Evolutionary conservation across 208 protist genomes (phyloP).

Genomic region (Leishmania lainsoni): DNA sequence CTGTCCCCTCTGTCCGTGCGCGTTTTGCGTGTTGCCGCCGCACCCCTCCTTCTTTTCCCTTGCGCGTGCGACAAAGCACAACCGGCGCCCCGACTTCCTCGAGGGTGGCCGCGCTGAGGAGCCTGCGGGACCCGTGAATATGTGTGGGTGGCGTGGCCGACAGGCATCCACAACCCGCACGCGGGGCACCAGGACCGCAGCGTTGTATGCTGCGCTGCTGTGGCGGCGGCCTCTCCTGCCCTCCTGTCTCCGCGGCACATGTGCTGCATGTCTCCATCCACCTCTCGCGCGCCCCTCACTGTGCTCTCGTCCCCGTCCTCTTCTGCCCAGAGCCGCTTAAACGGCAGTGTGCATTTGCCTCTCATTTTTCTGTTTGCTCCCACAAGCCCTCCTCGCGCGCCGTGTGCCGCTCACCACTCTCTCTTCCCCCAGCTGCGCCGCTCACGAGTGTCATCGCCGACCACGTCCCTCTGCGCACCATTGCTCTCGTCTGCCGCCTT

Average conservation of each 20-base stretch:
- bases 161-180: not conserved
- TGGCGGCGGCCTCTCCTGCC: not conserved
- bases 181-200: not conserved
- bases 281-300: not conserved
- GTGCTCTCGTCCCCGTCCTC: not conserved
- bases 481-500: not conserved
- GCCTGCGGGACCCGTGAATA: not conserved
- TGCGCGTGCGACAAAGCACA: not conserved
- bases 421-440: not conserved
- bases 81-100: too few relatives aligned
- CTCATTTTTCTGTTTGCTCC: not conserved
- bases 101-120: too few relatives aligned
- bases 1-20: not conserved
- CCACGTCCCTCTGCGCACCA: not conserved
- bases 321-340: not conserved
- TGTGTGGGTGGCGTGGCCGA: not conserved
- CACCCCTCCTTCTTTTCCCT: too few relatives aligned
- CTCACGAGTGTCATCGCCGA: not conserved
- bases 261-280: not conserved
- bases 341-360: not conserved
- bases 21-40: not conserved
- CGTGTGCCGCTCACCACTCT: not conserved
- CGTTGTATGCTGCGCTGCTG: not conserved
- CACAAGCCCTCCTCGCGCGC: not conserved
- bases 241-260: not conserved